phyloP scores from a whole-genome alignment of 345 rosid genomes.

The Hibiscus trionum region DNA sequence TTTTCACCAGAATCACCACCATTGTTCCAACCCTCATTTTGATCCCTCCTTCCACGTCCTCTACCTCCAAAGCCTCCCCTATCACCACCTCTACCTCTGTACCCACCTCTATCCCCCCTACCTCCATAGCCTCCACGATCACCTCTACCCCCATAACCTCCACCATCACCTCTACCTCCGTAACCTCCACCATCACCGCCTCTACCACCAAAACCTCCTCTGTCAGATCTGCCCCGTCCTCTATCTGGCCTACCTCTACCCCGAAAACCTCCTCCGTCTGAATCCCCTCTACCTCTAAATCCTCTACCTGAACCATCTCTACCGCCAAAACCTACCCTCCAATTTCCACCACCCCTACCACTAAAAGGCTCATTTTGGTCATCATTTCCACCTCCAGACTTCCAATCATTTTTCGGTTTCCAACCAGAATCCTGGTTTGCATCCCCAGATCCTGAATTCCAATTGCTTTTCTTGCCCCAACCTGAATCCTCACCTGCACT shows the following conservation, averaged over 20 bases:
- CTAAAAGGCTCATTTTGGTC: conserved; percentile 21
- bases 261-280: conserved; percentile 24
- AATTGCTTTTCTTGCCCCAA: conserved; percentile 6
- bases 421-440: conserved; percentile 11
- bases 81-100: conserved; percentile 20
- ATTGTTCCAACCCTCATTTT: conserved; percentile 17
- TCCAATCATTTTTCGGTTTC: conserved; percentile 5
- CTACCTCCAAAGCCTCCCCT: conserved; percentile 30
- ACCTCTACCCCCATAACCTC: conserved; percentile 19
- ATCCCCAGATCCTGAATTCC: conserved; percentile 2
- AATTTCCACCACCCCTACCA: conserved; percentile 22
- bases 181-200: conserved; percentile 22
- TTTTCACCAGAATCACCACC: conserved; percentile 15
- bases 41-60: conserved; percentile 34
- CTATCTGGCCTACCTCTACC: conserved; percentile 26
- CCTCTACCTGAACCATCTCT: conserved; percentile 21
- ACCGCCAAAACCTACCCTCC: conserved; percentile 29
- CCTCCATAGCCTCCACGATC: conserved; percentile 9
- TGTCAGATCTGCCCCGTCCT: conserved; percentile 16
- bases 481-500: conserved; percentile 11
- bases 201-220: conserved; percentile 26
- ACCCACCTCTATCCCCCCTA: conserved; percentile 24
- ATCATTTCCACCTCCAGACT: conserved; percentile 6
- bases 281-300: conserved; percentile 17
- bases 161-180: conserved; percentile 26